Base-by-base conservation (phyloP, 2,329 filamentous ascomycete genomes). In the Fusarium staphyleae region DNA sequence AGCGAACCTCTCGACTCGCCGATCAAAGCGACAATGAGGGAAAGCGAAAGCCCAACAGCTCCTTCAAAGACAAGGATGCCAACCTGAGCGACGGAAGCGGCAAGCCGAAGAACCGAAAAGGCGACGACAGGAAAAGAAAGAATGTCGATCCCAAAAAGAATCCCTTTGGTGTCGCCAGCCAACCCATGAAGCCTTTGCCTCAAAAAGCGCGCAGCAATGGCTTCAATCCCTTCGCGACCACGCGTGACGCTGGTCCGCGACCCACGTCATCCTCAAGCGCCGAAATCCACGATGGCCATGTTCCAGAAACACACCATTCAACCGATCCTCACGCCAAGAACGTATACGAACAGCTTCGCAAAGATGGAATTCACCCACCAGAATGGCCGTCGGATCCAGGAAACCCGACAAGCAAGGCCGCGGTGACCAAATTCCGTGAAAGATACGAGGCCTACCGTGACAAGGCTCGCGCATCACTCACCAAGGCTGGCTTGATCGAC, bases 401-500 rank as follows among this genome's bases (percentile, higher is more conserved):
- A 19, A 78, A 83, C 45, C 78, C 79, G 8, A 70, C 72, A 16
- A 80, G 79, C 61, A 80, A 81, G 57, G 72, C 70, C 9, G 76
- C 75, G 11, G 79, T 87, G 69, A 79, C 85, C 48, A 75, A 72
- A 43, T 81, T 86, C 52, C 78, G 83, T 36, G 80, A 83, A 41
- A 72, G 77, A 14, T 83, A 82, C 67, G 85, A 84, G 57, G 73
- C 72, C 10, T 87, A 87, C 60, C 78, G 85, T 48, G 77, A 77
- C 47, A 80, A 78, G 55, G 84, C 81, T 7, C 81, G 86, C 42
- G 75, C 76, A 12, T 82, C 81, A 4, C 72, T 88, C 34, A 84
- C 86, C 49, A 81, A 78, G 55, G 83, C 80, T 12, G 82, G 81
- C 10, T 73, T 87, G 7, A 84, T 88, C 49, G 86, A 88, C 69